Evolutionary conservation across 495 filamentous ascomycete genomes (phyloP).

Genomic region (Cercophora scortea): DNA sequence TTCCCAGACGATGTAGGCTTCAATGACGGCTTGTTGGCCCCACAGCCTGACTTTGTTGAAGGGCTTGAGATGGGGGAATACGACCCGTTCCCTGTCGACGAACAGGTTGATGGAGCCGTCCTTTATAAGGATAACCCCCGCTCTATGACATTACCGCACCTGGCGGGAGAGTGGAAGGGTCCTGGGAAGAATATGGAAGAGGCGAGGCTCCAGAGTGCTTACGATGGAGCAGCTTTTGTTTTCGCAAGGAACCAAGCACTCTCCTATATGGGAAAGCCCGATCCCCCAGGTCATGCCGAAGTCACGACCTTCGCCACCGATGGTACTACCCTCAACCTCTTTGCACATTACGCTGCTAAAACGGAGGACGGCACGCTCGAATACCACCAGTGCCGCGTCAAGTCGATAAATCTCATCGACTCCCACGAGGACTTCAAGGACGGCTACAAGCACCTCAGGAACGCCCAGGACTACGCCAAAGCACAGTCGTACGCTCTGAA

Average conservation of each 20-base stretch:
- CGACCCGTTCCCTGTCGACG: slow-evolving; percentile 20
- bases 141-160: slow-evolving; percentile 20
- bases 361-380: slow-evolving; percentile 9
- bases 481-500: slow-evolving; percentile 15
- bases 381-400: slow-evolving; percentile 7
- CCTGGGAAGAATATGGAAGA: slow-evolving; percentile 12
- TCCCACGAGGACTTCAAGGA: neutral
- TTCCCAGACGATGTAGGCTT: slow-evolving; percentile 23
- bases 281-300: slow-evolving; percentile 8
- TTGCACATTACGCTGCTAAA: slow-evolving; percentile 21
- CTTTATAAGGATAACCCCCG: slow-evolving; percentile 17
- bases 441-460: slow-evolving; percentile 7
- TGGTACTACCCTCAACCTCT: slow-evolving; percentile 22
- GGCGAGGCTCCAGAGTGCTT: no score
- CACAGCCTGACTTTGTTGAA: slow-evolving; percentile 24
- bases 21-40: slow-evolving; percentile 22
- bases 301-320: slow-evolving; percentile 27
- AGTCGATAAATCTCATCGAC: slow-evolving; percentile 8
- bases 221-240: no score
- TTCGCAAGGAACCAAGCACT: slow-evolving; percentile 23
- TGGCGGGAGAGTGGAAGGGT: slow-evolving; percentile 28
- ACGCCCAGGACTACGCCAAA: slow-evolving; percentile 16
- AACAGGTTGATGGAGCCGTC: slow-evolving; percentile 19
- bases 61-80: slow-evolving; percentile 15
- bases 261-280: slow-evolving; percentile 7